Evolutionary conservation across 2,329 filamentous ascomycete species (phyloP), one percentile per base, ranked within the genome.

Genomic region (Botrytis squamosa): DNA sequence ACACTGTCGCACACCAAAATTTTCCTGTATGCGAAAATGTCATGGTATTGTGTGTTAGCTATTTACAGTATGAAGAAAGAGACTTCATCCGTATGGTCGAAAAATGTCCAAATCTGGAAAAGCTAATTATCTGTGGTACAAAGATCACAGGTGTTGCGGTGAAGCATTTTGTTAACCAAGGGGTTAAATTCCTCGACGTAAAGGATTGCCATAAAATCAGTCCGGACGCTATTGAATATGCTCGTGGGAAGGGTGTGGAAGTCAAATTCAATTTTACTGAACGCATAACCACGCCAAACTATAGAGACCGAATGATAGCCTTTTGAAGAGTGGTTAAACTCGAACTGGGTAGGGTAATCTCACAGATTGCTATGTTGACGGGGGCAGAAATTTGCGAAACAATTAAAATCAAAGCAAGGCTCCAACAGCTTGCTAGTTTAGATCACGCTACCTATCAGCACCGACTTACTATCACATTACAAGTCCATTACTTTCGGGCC

Each of bases 71-170:
- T 10, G 25, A 44, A 12, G 80, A 81, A 52, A 46, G 71, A 1
- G 49, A 68, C 4, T 62, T 78, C 0, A 57, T 81, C 7, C 63
- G 76, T 16, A 75, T 79, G 38, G 69, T 80, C 0, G 57, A 72
- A 1, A 74, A 78, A 25, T 80, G 77, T 71, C 78, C 78, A 14
- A 79, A 77, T 40, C 66, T 82, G 7, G 74, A 75, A 40, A 78
- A 55, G 44, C 70, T 83, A 16, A 75, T 80, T 73, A 66, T 82
- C 1, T 75, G 75, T 4, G 18, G 42, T 6, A 80, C 81, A 0
- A 75, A 76, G 33, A 75, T 82, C 63, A 82, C 81, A 1, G 82
- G 82, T 10, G 78, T 81, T 33, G 78, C 80, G 29, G 76, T 83
- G n/a, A 81, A 79, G 72, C 60, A 76, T 8, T 77, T 82, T 36